Base-by-base conservation (phyloP, 371 early-diverging fungal genomes). In the Mucor mucedo region DNA sequence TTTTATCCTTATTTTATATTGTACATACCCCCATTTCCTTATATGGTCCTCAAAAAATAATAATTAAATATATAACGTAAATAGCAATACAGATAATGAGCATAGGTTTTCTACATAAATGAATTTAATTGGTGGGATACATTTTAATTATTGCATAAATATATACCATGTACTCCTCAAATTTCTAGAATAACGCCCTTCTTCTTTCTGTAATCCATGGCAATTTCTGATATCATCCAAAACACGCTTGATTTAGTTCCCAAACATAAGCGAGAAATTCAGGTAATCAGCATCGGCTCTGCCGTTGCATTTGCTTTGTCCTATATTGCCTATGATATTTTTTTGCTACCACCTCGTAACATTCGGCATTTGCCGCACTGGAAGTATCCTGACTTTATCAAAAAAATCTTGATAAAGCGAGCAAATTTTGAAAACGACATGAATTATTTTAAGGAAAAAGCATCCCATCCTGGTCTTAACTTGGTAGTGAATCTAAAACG, bases 291-390 rank as follows among this genome's bases (percentile, higher is more conserved):
- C 11, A 48, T 48, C 5, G 28, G 48, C 6, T 8, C 48, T 9
- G 48, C 48, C 7, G 27, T 48, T 28, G 21, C 27, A 3, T 28
- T 48, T 9, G 29, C 48, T 16, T 48, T 48, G 29, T 48, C 48
- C 0, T 48, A 27, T 21, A 9, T 21, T 27, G 14, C 5, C 29
- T 48, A 48, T 27, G 48, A 48, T 48, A 5, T 21, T 4, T 48
- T 28, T 11, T 27, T 16, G 11, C 48, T 48, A 48, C 48, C 48
- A 4, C 48, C 48, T 48, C 48, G 48, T 16, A 16, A 27, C 27
- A 48, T 48, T 48, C 48, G 48, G 8, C 48, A 48, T 48, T 6
- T 48, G 11, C 48, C 48, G 7, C 48, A 48, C 48, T 48, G 48
- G 48, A 48, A 21, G 27, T 48, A 48, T 48, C 2, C 48, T 27